Evolutionary conservation across 768 basidiomycete species (phyloP).

Genomic region (Boletus reticulatus): DNA sequence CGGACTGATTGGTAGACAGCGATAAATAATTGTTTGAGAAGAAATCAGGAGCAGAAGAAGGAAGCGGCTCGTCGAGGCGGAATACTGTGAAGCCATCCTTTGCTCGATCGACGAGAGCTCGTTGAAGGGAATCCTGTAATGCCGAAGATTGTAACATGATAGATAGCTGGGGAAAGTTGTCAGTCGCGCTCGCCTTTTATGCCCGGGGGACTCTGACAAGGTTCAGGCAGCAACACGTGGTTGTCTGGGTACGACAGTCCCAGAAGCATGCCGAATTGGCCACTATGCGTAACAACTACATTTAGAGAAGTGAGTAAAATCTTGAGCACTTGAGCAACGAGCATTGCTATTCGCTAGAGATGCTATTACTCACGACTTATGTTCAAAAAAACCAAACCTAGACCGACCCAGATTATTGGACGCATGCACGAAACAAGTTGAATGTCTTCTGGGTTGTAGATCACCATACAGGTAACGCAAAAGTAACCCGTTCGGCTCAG

Average conservation of each 20-base stretch:
- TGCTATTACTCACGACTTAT: not conserved
- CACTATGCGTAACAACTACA: not conserved
- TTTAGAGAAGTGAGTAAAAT: not conserved
- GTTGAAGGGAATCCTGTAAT: slow-evolving; percentile 16
- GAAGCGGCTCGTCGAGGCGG: slow-evolving; percentile 15
- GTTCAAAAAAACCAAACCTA: not conserved
- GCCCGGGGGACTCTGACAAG: not conserved
- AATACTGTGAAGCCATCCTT: slow-evolving; percentile 10
- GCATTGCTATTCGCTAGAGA: not conserved
- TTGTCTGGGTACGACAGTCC: not conserved
- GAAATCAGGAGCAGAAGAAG: slow-evolving; percentile 31
- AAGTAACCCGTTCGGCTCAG: not conserved
- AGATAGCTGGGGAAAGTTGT: not conserved
- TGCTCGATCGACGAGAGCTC: slow-evolving; percentile 5
- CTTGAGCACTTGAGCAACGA: not conserved
- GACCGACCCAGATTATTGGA: not conserved
- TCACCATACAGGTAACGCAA: not conserved
- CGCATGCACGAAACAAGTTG: not conserved
- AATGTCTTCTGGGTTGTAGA: not conserved
- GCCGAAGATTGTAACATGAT: slow-evolving; percentile 9
- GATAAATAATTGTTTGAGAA: slow-evolving; percentile 55
- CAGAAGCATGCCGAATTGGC: not conserved
- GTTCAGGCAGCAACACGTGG: not conserved
- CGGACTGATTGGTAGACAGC: slow-evolving; percentile 33
- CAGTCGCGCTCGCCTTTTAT: slow-evolving; percentile 4